These are phyloP conservation scores for Prunus fruticosa DNA, from an alignment of 306 rosid species.

Conservation along the genomic window DNA sequence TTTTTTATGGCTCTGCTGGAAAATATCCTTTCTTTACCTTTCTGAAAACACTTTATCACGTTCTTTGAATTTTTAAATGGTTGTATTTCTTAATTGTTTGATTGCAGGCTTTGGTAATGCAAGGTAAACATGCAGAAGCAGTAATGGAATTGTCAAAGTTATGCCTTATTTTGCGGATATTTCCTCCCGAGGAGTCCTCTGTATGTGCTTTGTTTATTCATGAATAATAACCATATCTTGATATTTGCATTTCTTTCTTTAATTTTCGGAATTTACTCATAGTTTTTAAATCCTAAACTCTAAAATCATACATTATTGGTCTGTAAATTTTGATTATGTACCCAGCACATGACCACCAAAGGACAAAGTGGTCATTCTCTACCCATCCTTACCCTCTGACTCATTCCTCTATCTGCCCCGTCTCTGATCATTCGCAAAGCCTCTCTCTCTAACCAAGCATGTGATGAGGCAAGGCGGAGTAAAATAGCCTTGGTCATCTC, in stretches of 20 bases:
- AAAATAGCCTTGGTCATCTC: too few species aligned
- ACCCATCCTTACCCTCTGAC: background rate
- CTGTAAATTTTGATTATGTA: background rate
- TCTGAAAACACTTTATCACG: background rate
- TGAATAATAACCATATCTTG: background rate
- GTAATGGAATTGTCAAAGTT: constrained; percentile 71
- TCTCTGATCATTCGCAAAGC: background rate
- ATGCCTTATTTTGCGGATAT: constrained; percentile 62
- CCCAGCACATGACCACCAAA: background rate
- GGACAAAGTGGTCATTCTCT: background rate
- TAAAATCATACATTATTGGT: background rate
- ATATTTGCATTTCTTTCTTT: constrained; percentile 4
- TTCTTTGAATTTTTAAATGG: background rate
- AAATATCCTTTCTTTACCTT: background rate
- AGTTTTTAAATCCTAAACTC: background rate
- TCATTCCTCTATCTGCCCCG: background rate
- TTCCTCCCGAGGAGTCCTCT: constrained; percentile 89
- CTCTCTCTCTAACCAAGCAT: background rate
- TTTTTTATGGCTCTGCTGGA: background rate
- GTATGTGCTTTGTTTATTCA: constrained; percentile 39
- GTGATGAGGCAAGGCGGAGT: too few species aligned
- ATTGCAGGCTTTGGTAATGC: constrained; percentile 81
- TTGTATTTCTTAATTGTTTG: background rate
- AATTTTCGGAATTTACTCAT: background rate
- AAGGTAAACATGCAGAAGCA: constrained; percentile 72